These are phyloP conservation scores for Cryptomeria japonica DNA, from an alignment of 75 land plant genomes.

Conservation along the genomic window DNA sequence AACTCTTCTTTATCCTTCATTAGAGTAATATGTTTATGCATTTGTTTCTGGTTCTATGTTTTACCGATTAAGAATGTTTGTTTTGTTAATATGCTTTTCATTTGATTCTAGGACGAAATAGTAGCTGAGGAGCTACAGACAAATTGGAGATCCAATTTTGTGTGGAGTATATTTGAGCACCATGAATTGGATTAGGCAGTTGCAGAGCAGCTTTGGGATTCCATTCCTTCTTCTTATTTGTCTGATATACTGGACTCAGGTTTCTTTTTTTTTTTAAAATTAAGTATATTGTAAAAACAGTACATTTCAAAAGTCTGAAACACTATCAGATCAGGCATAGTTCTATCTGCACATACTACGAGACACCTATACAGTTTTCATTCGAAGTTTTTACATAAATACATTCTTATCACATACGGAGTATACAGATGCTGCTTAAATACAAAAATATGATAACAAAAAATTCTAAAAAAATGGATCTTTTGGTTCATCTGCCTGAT, in stretches of 20 bases:
- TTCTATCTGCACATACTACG: no score
- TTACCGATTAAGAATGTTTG: background rate
- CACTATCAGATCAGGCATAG: no score
- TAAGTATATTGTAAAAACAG: no score
- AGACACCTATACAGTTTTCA: no score
- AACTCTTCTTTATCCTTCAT: background rate
- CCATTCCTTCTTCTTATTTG: slow-evolving; percentile 62
- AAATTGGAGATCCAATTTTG: background rate
- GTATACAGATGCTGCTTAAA: no score
- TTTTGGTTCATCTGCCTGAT: no score
- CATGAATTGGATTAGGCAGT: slow-evolving; percentile 38
- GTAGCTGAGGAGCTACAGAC: background rate
- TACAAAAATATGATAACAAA: no score
- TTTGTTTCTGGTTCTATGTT: background rate
- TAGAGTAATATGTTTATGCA: background rate
- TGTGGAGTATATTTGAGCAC: background rate
- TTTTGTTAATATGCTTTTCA: background rate
- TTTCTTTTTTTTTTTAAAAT: no score
- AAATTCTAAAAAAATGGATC: no score
- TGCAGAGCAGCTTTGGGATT: slow-evolving; percentile 50
- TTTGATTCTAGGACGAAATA: background rate
- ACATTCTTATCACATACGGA: no score
- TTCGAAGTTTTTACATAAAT: no score
- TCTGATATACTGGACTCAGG: slow-evolving; percentile 81
- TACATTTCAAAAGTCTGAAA: no score